Evolutionary conservation across 2,329 filamentous ascomycete species (phyloP), one percentile per base, ranked within the genome.

Genomic region (Purpureocillium takamizusanense): DNA sequence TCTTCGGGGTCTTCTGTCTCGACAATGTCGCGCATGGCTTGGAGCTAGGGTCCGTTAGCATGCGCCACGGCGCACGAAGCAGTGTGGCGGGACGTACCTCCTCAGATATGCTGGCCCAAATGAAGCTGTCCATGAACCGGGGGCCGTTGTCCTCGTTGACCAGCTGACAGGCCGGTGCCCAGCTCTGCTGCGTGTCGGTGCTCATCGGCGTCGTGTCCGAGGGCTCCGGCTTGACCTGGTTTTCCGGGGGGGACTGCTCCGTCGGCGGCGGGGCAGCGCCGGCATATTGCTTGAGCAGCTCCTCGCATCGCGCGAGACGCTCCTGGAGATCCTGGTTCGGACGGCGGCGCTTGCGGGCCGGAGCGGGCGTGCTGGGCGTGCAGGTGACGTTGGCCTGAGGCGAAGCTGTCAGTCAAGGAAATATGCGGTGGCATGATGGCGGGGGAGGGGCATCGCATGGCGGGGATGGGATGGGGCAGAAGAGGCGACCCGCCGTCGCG

Each of bases 301-400:
- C 70, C 48, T 79, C 75, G 45, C 74, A 78, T 39, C 73, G 63
- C 4, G 73, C 72, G 28, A 79, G 61, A 30, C 75, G 67, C 54
- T 79, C 74, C 48, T 78, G 74, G 11, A 79, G 64, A 48, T 78
- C 75, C 48, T 78, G 74, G 38, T 78, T 78, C 9, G 75, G 75
- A 35, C 74, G 62, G 44, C 72, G 63, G 31, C 75, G 67, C 59
- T 78, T 78, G 41, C 74, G 69, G 21, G 74, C 70, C 6, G 74
- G 74, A 7, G 75, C 75, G 2, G 75, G 75, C 15, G 70, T 77
- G 46, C 74, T 78, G 4, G 75, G 74, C 10, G 70, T 75, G 48
- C 75, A 79, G 41, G 67, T 65, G 39, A 77, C 71, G 48, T 75
- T 74, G 50, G 74, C 72, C 74, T 78, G 42, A 38, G 37, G 38